Evolutionary conservation across 371 early-diverging fungal species (phyloP).

Genomic region (Paraphysoderma sedebokerense): DNA sequence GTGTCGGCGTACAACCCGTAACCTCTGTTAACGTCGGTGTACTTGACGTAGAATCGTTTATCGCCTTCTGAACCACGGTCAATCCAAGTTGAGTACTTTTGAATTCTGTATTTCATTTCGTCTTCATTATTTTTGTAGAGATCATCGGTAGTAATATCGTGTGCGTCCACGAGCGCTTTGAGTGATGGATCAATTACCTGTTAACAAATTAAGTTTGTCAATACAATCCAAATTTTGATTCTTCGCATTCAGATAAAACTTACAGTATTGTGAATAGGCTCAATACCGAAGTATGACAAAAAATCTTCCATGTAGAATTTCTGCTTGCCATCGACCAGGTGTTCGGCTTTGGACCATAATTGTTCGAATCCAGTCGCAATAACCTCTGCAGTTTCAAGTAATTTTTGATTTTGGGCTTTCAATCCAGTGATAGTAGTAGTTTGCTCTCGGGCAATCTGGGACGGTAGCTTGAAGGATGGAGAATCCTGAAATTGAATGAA

Average conservation of each 20-base stretch:
- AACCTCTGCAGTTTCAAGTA: too few relatives aligned
- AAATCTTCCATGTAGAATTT: neutral
- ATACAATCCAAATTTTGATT: too few relatives aligned
- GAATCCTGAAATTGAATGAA: too few relatives aligned
- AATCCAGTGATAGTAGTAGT: too few relatives aligned
- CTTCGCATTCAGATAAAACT: too few relatives aligned
- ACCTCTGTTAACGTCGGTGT: neutral
- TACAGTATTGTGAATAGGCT: neutral
- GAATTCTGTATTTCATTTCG: neutral
- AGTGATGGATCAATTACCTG: neutral
- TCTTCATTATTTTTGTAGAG: too few relatives aligned
- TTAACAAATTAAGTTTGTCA: neutral
- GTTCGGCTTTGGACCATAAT: too few relatives aligned
- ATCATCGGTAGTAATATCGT: neutral
- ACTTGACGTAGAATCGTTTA: neutral
- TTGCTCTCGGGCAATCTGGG: too few relatives aligned
- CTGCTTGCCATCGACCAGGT: too few relatives aligned
- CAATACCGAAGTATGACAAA: neutral
- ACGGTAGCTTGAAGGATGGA: too few relatives aligned
- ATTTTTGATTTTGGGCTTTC: too few relatives aligned
- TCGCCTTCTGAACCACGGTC: neutral
- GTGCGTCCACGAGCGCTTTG: neutral
- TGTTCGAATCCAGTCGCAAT: too few relatives aligned
- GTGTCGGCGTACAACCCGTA: neutral
- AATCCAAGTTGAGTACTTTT: neutral